Conservation (phyloP, 345 rosid genomes). For the Syzygium grande region DNA sequence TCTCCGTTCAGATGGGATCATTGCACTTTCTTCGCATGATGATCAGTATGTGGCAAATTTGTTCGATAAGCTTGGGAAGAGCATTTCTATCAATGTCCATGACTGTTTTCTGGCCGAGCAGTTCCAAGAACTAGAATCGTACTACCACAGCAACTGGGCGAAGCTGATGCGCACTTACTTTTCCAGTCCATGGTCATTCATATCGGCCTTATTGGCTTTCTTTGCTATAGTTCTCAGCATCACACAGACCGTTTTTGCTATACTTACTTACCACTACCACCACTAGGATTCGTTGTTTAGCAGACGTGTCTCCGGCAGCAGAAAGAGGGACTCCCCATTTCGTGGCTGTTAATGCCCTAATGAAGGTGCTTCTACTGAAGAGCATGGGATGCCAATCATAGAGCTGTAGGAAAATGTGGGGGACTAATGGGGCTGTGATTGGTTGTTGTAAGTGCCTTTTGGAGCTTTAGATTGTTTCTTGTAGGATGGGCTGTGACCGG, state of each 20-base stretch:
- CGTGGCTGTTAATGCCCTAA: neutral
- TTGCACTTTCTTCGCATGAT: neutral
- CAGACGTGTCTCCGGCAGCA: neutral
- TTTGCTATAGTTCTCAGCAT: neutral
- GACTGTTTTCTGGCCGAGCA: neutral
- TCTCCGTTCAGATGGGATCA: neutral
- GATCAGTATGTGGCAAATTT: slow-evolving; percentile 1
- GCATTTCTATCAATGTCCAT: neutral
- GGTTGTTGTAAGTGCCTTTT: neutral
- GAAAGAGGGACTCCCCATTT: neutral
- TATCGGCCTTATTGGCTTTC: neutral
- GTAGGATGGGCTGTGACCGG: too few species aligned
- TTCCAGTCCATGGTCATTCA: neutral
- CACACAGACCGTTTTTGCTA: neutral
- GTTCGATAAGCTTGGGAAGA: neutral
- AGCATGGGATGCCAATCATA: neutral
- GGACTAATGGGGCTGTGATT: neutral
- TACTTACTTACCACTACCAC: neutral
- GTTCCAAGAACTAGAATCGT: neutral
- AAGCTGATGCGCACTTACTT: neutral
- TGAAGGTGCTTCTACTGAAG: neutral
- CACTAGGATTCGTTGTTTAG: neutral
- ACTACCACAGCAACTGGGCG: slow-evolving; percentile 1
- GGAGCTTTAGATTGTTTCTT: neutral
- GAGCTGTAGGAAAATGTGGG: neutral